Evolutionary conservation across 1,139 yeast species (phyloP).

Genomic region (Diutina pseudorugosa): DNA sequence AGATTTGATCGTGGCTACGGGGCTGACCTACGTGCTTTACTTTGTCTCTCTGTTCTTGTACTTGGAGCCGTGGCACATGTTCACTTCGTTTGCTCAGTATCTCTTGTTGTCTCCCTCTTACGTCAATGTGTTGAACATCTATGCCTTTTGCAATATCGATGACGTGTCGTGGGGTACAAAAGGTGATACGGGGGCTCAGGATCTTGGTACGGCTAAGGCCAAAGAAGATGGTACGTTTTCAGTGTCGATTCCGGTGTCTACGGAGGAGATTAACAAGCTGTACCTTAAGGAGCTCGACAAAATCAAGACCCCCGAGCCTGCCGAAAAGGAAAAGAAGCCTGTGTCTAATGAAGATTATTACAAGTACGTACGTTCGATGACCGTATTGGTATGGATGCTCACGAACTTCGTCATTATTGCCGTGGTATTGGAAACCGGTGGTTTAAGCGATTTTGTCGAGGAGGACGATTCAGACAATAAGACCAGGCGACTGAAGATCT

Average conservation of each 20-base stretch:
- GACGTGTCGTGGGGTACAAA: conserved; percentile 43
- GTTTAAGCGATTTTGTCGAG: conserved; percentile 28
- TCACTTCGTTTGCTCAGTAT: conserved; percentile 34
- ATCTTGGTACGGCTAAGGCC: conserved; percentile 45
- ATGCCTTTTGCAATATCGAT: conserved; percentile 39
- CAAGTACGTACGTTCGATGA: conserved; percentile 70
- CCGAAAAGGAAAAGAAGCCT: not conserved
- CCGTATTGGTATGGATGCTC: conserved; percentile 70
- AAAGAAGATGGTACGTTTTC: conserved; percentile 57
- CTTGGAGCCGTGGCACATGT: conserved; percentile 43
- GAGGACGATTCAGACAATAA: not conserved
- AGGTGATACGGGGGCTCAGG: conserved; percentile 30
- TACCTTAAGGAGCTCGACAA: conserved; percentile 53
- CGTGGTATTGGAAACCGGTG: conserved; percentile 60
- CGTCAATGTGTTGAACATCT: conserved; percentile 35
- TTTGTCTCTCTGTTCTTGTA: conserved; percentile 34
- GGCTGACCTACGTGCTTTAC: conserved; percentile 34
- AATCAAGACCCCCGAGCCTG: conserved; percentile 29
- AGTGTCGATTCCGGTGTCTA: conserved; percentile 55
- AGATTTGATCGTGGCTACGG: conserved; percentile 36
- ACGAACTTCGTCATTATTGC: conserved; percentile 64
- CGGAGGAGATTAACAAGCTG: conserved; percentile 48
- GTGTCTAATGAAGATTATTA: conserved; percentile 49
- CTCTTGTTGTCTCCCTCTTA: conserved; percentile 36
- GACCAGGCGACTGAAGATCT: conserved; percentile 26